Conservation (phyloP, 768 basidiomycete species). For the Auricularia auricula-judae region DNA sequence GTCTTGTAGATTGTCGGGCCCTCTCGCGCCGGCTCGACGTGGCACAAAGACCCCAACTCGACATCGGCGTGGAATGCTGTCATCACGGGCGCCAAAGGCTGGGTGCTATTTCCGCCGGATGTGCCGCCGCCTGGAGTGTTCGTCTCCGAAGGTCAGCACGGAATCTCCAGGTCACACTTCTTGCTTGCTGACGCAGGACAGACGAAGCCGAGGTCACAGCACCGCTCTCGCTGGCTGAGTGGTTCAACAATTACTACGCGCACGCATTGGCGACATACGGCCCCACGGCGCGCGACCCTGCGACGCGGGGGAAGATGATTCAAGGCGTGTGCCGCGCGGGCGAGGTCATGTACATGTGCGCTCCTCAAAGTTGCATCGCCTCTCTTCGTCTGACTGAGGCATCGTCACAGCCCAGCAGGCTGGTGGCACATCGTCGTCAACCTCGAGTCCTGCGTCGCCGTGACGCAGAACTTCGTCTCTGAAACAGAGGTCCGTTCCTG, state of each 20-base stretch:
- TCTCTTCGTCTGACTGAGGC: not conserved
- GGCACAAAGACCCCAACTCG: slow-evolving; percentile 13
- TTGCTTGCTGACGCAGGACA: not conserved
- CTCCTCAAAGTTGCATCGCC: too few relatives aligned
- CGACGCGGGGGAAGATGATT: slow-evolving; percentile 13
- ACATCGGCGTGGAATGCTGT: slow-evolving; percentile 17
- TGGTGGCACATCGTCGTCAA: slow-evolving; percentile 21
- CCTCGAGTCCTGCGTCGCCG: slow-evolving; percentile 15
- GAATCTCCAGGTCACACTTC: not conserved
- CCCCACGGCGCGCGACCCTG: slow-evolving; percentile 10
- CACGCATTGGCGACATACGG: slow-evolving; percentile 11
- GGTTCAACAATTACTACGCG: slow-evolving; percentile 15
- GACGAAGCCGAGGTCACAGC: slow-evolving; percentile 12
- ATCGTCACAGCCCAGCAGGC: slow-evolving; percentile 11
- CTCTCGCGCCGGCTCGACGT: slow-evolving; percentile 15
- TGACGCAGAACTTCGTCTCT: slow-evolving; percentile 20
- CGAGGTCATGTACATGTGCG: slow-evolving; percentile 16
- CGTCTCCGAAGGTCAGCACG: slow-evolving; percentile 5
- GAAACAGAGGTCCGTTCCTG: slow-evolving; percentile 4
- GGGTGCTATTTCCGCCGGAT: slow-evolving; percentile 17
- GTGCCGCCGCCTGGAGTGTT: slow-evolving; percentile 16
- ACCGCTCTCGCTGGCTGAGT: slow-evolving; percentile 12
- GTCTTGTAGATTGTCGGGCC: slow-evolving; percentile 14
- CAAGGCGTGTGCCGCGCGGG: slow-evolving; percentile 16
- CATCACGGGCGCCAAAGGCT: slow-evolving; percentile 11